Evolutionary conservation across 352 stramenopile species (phyloP).

Genomic region (Albugo candida): DNA sequence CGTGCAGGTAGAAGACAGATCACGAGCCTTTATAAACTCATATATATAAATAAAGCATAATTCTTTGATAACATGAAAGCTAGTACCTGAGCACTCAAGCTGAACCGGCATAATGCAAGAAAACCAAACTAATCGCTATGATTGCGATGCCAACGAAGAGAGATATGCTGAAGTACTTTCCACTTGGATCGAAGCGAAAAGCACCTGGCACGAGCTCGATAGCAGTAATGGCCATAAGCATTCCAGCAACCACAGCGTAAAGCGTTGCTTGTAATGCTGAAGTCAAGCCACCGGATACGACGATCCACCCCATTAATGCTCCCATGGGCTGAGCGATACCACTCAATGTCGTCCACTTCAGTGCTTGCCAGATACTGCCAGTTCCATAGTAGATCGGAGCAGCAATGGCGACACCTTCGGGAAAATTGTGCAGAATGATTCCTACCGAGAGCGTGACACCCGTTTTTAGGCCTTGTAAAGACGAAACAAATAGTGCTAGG

Average conservation of each 20-base stretch:
- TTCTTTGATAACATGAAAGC: too few species aligned
- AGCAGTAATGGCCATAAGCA: conserved; percentile 86
- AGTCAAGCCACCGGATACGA: conserved; percentile 27
- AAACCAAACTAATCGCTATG: conserved; percentile 78
- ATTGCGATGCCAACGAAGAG: conserved; percentile 76
- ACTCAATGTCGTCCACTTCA: conserved; percentile 80
- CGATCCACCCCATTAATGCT: conserved; percentile 72
- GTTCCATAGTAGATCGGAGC: conserved; percentile 95
- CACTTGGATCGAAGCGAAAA: conserved; percentile 75
- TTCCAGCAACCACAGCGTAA: conserved; percentile 83
- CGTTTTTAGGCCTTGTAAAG: conserved; percentile 74
- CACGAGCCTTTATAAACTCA: too few species aligned
- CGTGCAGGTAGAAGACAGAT: too few species aligned
- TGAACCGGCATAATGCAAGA: conserved; percentile 61
- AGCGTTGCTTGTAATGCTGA: conserved; percentile 68
- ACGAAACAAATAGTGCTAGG: conserved; percentile 88
- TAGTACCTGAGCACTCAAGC: conserved; percentile 8
- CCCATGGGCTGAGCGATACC: conserved; percentile 84
- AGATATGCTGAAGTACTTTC: conserved; percentile 69
- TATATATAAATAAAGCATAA: too few species aligned
- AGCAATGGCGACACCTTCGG: conserved; percentile 88
- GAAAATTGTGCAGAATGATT: conserved; percentile 96
- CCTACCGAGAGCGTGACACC: conserved; percentile 84
- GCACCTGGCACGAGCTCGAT: conserved; percentile 84
- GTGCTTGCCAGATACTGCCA: conserved; percentile 79